phyloP scores from a whole-genome alignment of 225 moss, liverwort and hornwort species.

The Sphagnum contortum region DNA sequence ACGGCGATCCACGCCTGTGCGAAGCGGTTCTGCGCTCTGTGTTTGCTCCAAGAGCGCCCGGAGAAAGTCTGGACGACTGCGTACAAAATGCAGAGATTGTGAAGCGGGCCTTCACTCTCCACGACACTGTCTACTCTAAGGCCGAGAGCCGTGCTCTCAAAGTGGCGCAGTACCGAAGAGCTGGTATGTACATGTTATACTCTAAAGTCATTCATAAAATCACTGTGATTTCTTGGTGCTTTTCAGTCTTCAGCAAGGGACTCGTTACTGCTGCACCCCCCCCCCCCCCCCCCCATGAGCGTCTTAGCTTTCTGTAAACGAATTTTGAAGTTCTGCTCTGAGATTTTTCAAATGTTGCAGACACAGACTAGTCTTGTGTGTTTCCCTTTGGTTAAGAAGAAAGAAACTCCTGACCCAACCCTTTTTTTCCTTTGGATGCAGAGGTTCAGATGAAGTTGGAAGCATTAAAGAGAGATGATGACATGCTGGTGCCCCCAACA shows the following conservation, averaged over 20 bases:
- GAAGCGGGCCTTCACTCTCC: constrained; percentile 19
- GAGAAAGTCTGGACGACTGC: constrained; percentile 19
- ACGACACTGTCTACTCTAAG: constrained; percentile 15
- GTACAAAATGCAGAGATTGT: constrained; percentile 17
- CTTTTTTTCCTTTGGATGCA: constrained; percentile 9
- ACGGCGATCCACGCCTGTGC: constrained; percentile 17
- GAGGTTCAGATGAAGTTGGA: constrained; percentile 25
- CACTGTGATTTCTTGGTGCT: too few relatives aligned
- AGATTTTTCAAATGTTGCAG: too few relatives aligned
- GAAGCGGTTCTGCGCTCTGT: constrained; percentile 35
- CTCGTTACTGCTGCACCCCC: too few relatives aligned
- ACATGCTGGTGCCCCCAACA: constrained; percentile 6
- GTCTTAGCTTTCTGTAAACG: too few relatives aligned
- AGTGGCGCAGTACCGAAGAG: constrained; percentile 39
- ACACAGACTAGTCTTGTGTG: too few relatives aligned
- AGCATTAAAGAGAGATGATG: constrained; percentile 20
- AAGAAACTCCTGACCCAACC: too few relatives aligned
- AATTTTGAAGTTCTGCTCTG: too few relatives aligned
- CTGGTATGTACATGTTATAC: constrained; percentile 12
- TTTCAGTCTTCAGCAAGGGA: too few relatives aligned
- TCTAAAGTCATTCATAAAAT: too few relatives aligned
- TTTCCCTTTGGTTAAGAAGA: too few relatives aligned
- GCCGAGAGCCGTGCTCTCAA: constrained; percentile 34
- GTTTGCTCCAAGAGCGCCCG: constrained; percentile 22
- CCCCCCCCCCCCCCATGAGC: too few relatives aligned